Conservation (phyloP, 2,329 filamentous ascomycete species). For the Beauveria brongniartii region DNA sequence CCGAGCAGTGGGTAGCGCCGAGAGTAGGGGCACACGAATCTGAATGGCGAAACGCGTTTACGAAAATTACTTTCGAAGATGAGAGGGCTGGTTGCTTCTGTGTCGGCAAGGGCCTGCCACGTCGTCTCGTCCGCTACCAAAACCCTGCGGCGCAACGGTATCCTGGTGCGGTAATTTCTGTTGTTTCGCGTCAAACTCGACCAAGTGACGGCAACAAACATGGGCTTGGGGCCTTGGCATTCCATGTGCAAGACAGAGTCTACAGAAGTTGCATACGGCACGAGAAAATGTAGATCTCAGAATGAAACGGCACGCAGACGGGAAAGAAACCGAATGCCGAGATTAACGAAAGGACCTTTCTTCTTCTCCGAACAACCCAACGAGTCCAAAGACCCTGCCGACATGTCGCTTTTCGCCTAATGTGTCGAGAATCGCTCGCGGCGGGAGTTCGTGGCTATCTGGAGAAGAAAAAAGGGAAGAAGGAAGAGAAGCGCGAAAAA, state of each 20-base stretch:
- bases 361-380: constrained; percentile 38
- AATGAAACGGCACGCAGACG: constrained; percentile 50
- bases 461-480: constrained; percentile 29
- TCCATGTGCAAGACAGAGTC: not conserved
- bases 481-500: constrained; percentile 17
- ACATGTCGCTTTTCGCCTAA: constrained; percentile 21
- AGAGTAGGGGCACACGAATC: no score
- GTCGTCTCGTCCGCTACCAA: no score
- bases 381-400: constrained; percentile 28
- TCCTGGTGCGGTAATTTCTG: no score
- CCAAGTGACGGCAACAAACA: no score
- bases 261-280: not conserved
- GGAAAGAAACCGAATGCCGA: constrained; percentile 36
- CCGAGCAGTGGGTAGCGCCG: no score
- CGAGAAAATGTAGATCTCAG: constrained; percentile 46
- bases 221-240: no score
- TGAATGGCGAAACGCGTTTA: no score
- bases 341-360: constrained; percentile 49
- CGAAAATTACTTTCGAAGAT: no score
- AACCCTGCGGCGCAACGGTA: no score
- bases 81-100: no score
- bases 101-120: no score
- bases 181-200: no score
- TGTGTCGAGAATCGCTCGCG: constrained; percentile 20
- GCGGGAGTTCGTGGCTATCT: constrained; percentile 46